A percentile compares a stretch with the other conserved stretches of the same genome.
These are phyloP conservation scores for Spergularia marina DNA, from an alignment of 148 eudicot species.

Conservation along the genomic window DNA sequence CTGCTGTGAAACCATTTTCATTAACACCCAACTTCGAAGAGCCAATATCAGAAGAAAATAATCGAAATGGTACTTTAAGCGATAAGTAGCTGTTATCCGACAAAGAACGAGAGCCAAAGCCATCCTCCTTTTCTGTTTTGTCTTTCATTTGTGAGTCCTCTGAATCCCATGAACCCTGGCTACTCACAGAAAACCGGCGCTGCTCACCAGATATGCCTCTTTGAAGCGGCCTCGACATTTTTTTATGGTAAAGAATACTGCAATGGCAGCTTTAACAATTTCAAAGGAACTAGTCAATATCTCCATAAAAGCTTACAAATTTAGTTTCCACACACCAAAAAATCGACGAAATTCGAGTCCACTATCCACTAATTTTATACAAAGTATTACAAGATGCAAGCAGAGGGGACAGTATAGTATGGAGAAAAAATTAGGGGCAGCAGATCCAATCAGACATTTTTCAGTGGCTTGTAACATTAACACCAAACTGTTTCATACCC, in stretches of 20 bases:
- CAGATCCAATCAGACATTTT: conserved; percentile 26
- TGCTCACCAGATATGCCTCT: conserved; percentile 66
- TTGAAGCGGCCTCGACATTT: conserved; percentile 91
- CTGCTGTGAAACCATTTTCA: conserved; percentile 63
- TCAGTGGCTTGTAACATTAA: neutral
- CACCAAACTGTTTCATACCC: conserved; percentile 1
- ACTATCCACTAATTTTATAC: neutral
- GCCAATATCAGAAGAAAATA: conserved; percentile 42
- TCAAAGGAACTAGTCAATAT: conserved; percentile 20
- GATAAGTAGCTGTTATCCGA: conserved; percentile 47
- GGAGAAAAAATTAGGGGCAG: neutral
- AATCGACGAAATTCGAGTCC: neutral
- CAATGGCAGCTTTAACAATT: conserved; percentile 11
- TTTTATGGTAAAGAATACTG: conserved; percentile 32
- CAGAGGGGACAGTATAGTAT: conserved; percentile 10
- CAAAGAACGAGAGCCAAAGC: conserved; percentile 29
- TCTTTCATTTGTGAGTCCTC: conserved; percentile 82
- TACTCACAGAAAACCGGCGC: conserved; percentile 54
- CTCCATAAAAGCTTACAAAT: neutral
- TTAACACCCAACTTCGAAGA: conserved; percentile 43
- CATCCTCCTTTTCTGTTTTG: conserved; percentile 66
- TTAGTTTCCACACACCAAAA: neutral
- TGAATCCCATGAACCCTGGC: conserved; percentile 51
- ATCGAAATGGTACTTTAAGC: conserved; percentile 43
- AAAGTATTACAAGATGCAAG: neutral